Base-by-base conservation (phyloP, 768 basidiomycete genomes). In the Podaxis carcinomalis region DNA sequence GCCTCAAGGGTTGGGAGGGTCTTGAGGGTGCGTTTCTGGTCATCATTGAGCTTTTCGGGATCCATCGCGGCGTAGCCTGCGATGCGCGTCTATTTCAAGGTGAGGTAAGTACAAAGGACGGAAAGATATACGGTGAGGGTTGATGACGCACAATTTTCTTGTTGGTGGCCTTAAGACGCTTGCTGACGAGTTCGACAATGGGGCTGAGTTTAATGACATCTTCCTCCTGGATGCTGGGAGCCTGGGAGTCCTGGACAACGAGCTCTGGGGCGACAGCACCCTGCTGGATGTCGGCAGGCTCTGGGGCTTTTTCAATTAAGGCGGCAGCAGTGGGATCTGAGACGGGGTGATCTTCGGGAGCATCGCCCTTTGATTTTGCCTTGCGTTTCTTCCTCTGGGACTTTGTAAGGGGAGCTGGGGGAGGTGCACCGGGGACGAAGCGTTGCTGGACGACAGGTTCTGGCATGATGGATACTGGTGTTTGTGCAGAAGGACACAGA, bases 1-100 rank as follows among this genome's bases (percentile, higher is more conserved):
- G 87, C 90, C 68, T 95, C 93, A 21, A 95, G 77, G 5, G 80
- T 78, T 9, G 93, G 83, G 47, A 96, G 83, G 16, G 83, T 86
- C 64, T 84, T 89, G 56, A 95, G 67, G 1, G 82, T 78, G 36
- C 87, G 84, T 64, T 82, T 89, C 75, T 97, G 94, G 73, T 96
- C 95, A 44, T 93, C 91, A 64, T 96, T 92, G 57, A 95, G 82
- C 68, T 89, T 88, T 57, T 87, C 85, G 2, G 80, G 72, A 27
- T 86, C 85, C 19, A 82, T 87, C 2, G 84, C 67, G 32, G 88
- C 83, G 70, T 96, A 95, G 10, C 77, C 74, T 51, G 86, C 77
- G 78, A 92, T 84, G 63, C 93, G 85, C 63, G 80, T 78, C 95
- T 95, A 56, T 19, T 54, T 65, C 40, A 61, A 51, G 37, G 37